Percentiles rank a stretch among this genome's conserved stretches.
Evolutionary conservation across 202 grass and related monocot genomes (phyloP).

Genomic region (Carex arenaria): DNA sequence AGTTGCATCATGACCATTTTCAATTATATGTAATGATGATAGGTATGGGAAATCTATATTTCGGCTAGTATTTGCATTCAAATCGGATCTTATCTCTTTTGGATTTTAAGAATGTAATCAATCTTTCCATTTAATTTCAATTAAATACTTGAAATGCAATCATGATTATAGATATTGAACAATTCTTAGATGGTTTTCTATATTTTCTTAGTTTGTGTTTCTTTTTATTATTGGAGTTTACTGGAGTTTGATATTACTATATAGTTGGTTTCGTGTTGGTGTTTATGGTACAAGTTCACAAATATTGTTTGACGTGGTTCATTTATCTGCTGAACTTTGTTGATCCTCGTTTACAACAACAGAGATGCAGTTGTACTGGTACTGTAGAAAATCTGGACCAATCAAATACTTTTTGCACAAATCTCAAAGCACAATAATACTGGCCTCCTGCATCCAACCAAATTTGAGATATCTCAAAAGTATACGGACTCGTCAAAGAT

Average conservation of each 20-base stretch:
- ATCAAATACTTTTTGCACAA: too few species aligned
- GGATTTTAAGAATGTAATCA: too few species aligned
- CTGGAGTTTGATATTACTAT: neutral
- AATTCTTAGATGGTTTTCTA: neutral
- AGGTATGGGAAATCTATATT: neutral
- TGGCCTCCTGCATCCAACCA: too few species aligned
- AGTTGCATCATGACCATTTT: neutral
- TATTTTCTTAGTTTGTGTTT: neutral
- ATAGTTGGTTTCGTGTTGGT: neutral
- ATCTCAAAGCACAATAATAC: too few species aligned
- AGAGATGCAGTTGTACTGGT: neutral
- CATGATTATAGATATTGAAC: neutral
- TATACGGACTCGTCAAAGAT: neutral
- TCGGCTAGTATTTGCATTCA: neutral
- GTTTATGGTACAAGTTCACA: neutral
- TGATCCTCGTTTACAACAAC: neutral
- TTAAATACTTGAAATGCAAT: neutral
- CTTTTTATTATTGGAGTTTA: neutral
- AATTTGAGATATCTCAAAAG: too few species aligned
- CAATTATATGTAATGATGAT: neutral
- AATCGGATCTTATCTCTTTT: neutral
- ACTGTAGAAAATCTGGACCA: neutral
- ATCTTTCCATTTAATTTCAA: neutral
- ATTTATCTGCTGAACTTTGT: neutral
- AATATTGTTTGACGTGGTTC: neutral